phyloP scores from a whole-genome alignment of 768 basidiomycete species.

The Gautieria morchelliformis region DNA sequence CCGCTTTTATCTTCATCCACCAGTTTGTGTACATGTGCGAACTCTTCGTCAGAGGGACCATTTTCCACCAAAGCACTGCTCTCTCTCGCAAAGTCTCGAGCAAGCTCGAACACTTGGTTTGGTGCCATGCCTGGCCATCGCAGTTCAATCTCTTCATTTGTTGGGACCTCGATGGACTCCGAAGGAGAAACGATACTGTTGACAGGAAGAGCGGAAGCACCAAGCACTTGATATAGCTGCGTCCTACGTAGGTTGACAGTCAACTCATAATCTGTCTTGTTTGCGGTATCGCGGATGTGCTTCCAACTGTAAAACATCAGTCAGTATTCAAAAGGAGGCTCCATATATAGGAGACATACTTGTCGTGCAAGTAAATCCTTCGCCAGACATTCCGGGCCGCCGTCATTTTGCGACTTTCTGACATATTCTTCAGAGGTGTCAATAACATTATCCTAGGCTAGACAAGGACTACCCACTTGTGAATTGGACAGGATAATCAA shows the following conservation, averaged over 20 bases:
- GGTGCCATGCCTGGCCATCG: conserved; percentile 67
- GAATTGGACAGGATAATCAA: conserved; percentile 24
- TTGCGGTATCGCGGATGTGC: conserved; percentile 59
- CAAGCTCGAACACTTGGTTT: conserved; percentile 52
- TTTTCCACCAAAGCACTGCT: conserved; percentile 44
- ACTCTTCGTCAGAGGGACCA: conserved; percentile 5
- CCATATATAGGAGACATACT: conserved; percentile 43
- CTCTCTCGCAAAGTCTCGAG: conserved; percentile 53
- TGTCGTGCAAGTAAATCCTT: conserved; percentile 77
- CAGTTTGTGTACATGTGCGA: conserved; percentile 53
- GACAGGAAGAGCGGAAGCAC: not conserved
- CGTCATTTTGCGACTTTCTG: conserved; percentile 56
- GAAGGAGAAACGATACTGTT: conserved; percentile 30
- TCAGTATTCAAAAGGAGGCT: not conserved
- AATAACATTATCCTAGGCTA: conserved; percentile 18
- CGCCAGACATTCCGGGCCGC: conserved; percentile 79
- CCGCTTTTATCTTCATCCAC: conserved; percentile 34
- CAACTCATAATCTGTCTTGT: conserved; percentile 71
- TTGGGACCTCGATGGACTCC: conserved; percentile 51
- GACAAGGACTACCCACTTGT: conserved; percentile 13
- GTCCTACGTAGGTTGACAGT: conserved; percentile 58
- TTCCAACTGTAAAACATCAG: conserved; percentile 56
- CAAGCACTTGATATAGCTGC: conserved; percentile 61
- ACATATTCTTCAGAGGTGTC: conserved; percentile 42
- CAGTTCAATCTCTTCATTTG: conserved; percentile 49